A percentile compares a stretch with the other conserved stretches of the same genome.
Conservation (phyloP, 2,329 filamentous ascomycete genomes). For the Ploettnerulaceae sp. region DNA sequence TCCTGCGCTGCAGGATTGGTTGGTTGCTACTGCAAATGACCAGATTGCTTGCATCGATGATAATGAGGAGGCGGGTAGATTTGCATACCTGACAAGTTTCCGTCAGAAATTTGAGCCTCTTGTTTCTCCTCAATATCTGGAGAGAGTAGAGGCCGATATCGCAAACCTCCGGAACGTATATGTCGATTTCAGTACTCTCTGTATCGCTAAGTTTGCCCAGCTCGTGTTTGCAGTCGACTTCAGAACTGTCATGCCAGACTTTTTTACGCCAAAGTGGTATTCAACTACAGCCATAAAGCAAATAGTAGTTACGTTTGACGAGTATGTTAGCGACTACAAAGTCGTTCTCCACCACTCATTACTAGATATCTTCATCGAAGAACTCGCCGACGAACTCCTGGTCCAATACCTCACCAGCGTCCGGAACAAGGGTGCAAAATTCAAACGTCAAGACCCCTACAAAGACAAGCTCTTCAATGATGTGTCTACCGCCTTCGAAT, state of each 20-base stretch:
- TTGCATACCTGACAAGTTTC: conserved; percentile 84
- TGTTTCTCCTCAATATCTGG: conserved; percentile 74
- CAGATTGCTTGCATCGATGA: conserved; percentile 98
- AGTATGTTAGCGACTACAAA: conserved; percentile 87
- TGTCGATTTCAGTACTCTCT: conserved; percentile 91
- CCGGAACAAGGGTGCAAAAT: conserved; percentile 85
- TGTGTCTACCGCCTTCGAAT: conserved; percentile 82
- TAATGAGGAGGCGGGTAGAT: conserved; percentile 66
- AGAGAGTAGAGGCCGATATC: conserved; percentile 68
- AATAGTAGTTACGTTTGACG: conserved; percentile 90
- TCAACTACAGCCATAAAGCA: conserved; percentile 80
- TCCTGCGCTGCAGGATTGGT: conserved; percentile 88
- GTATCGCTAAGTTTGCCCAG: conserved; percentile 78
- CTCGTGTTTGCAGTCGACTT: conserved; percentile 93
- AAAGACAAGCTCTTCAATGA: conserved; percentile 93
- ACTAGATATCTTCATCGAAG: conserved; percentile 87
- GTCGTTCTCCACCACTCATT: conserved; percentile 80
- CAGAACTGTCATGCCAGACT: conserved; percentile 71
- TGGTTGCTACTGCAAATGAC: conserved; percentile 94
- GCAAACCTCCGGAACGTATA: conserved; percentile 80
- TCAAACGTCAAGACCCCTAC: conserved; percentile 81
- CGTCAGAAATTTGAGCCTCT: conserved; percentile 75
- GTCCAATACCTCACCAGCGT: conserved; percentile 78
- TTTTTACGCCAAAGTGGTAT: conserved; percentile 93
- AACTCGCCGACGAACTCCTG: conserved; percentile 86